Evolutionary conservation across 2,329 filamentous ascomycete species (phyloP).

Genomic region (Colletotrichum neosansevieriae): DNA sequence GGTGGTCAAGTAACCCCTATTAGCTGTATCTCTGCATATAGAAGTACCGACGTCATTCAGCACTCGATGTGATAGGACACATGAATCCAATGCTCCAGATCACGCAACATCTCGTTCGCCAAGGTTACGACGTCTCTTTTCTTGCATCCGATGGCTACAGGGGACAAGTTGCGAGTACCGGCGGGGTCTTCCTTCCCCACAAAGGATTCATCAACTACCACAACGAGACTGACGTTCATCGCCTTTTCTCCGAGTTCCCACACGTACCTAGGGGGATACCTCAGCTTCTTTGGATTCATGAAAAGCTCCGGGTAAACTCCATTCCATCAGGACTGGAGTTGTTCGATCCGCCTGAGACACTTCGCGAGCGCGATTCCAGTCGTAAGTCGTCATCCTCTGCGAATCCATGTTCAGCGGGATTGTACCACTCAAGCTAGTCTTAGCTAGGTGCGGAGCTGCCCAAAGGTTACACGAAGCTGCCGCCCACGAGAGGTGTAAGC

Average conservation of each 20-base stretch:
- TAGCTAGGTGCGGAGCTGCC: constrained; percentile 54
- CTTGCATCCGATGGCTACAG: constrained; percentile 48
- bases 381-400: constrained; percentile 56
- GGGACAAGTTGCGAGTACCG: constrained; percentile 47
- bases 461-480: constrained; percentile 50
- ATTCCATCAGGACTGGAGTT: constrained; percentile 8
- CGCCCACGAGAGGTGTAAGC: not conserved
- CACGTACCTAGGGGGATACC: constrained; percentile 34
- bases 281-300: constrained; percentile 32
- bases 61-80: no score
- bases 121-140: constrained; percentile 48
- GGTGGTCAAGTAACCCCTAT: no score
- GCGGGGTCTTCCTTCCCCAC: constrained; percentile 49
- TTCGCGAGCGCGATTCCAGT: constrained; percentile 47
- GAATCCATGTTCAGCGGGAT: constrained; percentile 54
- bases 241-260: constrained; percentile 10
- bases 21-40: no score
- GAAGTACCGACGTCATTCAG: no score
- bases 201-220: constrained; percentile 8
- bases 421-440: constrained; percentile 51
- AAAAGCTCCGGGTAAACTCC: constrained; percentile 18
- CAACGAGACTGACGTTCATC: constrained; percentile 1
- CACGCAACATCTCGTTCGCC: not conserved
- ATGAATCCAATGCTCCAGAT: constrained; percentile 20
- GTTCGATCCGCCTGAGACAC: constrained; percentile 47